Evolutionary conservation across 2,329 filamentous ascomycete genomes (phyloP), one percentile per base, ranked within the genome.

Genomic region (Monosporascus sp.): DNA sequence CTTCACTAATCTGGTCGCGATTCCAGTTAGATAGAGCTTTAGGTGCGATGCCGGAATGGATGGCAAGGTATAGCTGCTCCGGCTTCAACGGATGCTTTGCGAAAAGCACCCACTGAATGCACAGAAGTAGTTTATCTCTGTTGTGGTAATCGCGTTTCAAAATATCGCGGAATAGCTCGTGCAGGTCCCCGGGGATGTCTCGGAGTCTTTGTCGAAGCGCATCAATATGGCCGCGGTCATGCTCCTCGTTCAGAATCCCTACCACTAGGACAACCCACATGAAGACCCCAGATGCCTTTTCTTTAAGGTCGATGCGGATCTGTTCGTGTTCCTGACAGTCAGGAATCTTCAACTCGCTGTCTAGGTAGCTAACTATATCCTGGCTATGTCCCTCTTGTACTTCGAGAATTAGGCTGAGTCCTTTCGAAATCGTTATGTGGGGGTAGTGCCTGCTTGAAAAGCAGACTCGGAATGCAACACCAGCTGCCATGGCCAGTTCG

Each of bases 181-280:
- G 56, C 1, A 78, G 60, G 14, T 63, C 63, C 6, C 50, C 48
- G 0, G 74, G 76, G 37, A 77, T 68, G 24, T 75, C 68, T 7
- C 61, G 20, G 1, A 79, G 63, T 52, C 62, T 65, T 52, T 62
- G 55, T 19, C 60, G 57, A 3, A 77, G 52, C 0, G 55, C 56
- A 26, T 65, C 56, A 0, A 71, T 56, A 0, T 63, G 59, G 2
- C 74, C 73, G 8, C 58, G 46, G n/a, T 69, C 63, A 45, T 60
- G 67, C 43, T 74, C 72, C 43, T 70, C 68, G 51, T 78, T 76
- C 1, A 80, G 58, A 2, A 77, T 76, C 3, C 62, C 52, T 1
- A 78, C 55, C 77, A 58, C 49, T 78, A n/a, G n/a, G n/a, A n/a
- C n/a, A n/a, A n/a, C n/a, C n/a, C n/a, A n/a, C n/a, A n/a, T n/a